Conservation (phyloP, 2,329 filamentous ascomycete species). For the Zasmidium cellare region DNA sequence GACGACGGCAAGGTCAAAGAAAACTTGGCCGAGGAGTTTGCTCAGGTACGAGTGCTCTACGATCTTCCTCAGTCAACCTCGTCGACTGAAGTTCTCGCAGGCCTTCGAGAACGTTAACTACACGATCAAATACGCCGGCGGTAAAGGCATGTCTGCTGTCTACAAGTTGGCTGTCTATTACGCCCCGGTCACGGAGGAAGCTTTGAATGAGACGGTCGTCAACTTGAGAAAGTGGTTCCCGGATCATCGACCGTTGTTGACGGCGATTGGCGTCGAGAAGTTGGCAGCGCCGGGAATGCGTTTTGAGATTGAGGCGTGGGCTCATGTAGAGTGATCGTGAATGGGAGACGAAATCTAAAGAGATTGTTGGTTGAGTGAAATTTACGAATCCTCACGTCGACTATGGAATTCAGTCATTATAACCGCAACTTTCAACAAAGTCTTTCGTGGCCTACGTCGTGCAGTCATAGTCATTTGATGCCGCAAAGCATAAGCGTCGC, state of each 20-base stretch:
- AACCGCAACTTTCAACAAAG: too few relatives aligned
- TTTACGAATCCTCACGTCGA: too few relatives aligned
- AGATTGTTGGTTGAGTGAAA: too few relatives aligned
- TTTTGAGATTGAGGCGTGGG: background rate
- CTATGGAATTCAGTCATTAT: too few relatives aligned
- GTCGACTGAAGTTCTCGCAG: background rate
- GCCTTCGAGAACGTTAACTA: background rate
- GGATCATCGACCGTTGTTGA: background rate
- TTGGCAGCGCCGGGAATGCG: background rate
- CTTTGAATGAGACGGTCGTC: background rate
- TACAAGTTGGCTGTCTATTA: background rate
- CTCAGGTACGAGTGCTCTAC: background rate
- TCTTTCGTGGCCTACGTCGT: too few relatives aligned
- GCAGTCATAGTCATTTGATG: too few relatives aligned
- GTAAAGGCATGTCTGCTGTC: background rate
- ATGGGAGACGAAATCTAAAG: too few relatives aligned
- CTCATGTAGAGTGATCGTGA: background rate
- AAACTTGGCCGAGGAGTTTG: background rate
- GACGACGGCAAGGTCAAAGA: background rate
- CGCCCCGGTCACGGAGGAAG: background rate
- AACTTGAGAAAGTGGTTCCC: slow-evolving; percentile 1
- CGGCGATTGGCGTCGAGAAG: background rate
- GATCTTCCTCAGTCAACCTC: too few relatives aligned
- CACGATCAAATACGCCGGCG: background rate
- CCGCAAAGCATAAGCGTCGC: too few relatives aligned